These are phyloP conservation scores for Boletus speciosus DNA, from an alignment of 768 basidiomycete genomes.

Conservation along the genomic window DNA sequence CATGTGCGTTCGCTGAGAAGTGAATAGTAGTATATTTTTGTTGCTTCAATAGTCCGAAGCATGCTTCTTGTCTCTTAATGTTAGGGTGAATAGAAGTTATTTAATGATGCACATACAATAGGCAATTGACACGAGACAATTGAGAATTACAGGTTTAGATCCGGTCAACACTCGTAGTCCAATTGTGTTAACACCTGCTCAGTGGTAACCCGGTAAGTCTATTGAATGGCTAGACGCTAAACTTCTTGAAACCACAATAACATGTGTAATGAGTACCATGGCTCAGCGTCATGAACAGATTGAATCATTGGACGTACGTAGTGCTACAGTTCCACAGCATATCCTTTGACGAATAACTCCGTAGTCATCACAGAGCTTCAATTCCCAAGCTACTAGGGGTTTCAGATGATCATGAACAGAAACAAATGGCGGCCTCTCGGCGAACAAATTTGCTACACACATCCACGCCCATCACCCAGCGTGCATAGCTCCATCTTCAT, in stretches of 20 bases:
- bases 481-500: conserved; percentile 63
- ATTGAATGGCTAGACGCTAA: no score
- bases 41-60: not conserved
- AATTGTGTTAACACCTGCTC: no score
- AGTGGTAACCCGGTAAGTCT: no score
- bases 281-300: no score
- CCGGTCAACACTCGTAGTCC: no score
- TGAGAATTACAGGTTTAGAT: not conserved
- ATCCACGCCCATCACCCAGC: conserved; percentile 23
- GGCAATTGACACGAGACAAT: not conserved
- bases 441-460: not conserved
- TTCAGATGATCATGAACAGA: not conserved
- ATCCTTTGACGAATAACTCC: not conserved
- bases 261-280: no score
- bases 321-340: not conserved
- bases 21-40: not conserved
- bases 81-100: conserved; percentile 4
- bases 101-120: not conserved
- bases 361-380: no score
- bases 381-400: not conserved
- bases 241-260: no score
- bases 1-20: conserved; percentile 49
- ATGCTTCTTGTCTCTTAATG: not conserved
- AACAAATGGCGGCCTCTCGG: not conserved
- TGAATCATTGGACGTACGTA: no score